Percentiles rank a stretch among this genome's conserved stretches.
Evolutionary conservation across 2,329 filamentous ascomycete species (phyloP).

Genomic region (Apiospora arundinis): DNA sequence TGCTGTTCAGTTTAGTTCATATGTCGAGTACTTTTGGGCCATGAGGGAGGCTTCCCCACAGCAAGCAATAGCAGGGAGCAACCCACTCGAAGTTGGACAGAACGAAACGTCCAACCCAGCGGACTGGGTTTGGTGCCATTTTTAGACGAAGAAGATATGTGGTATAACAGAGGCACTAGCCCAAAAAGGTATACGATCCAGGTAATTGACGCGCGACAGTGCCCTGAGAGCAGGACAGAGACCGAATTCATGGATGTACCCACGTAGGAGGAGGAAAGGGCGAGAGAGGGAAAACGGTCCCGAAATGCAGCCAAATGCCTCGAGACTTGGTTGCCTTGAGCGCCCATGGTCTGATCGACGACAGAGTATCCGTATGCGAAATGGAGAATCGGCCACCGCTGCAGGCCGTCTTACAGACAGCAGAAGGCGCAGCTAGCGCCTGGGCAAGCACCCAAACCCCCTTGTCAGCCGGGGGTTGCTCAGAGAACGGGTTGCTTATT

Average conservation of each 20-base stretch:
- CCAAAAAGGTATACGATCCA: background rate
- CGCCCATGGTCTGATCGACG: constrained; percentile 11
- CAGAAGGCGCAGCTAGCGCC: constrained; percentile 21
- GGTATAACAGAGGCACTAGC: constrained; percentile 12
- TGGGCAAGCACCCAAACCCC: background rate
- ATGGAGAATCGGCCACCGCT: constrained; percentile 11
- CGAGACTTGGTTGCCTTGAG: constrained; percentile 3
- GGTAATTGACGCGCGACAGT: background rate
- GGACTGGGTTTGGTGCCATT: constrained; percentile 11
- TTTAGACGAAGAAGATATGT: background rate
- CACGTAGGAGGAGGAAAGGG: background rate
- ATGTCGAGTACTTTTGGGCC: constrained; percentile 9
- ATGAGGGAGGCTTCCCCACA: background rate
- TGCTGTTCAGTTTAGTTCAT: background rate
- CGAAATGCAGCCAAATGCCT: background rate
- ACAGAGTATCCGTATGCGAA: constrained; percentile 17
- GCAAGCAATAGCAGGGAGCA: background rate
- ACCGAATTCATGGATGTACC: background rate
- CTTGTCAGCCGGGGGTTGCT: constrained; percentile 8
- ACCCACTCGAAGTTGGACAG: constrained; percentile 5
- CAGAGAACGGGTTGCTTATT: background rate
- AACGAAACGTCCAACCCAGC: constrained; percentile 4
- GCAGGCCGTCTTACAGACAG: constrained; percentile 19
- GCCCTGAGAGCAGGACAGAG: constrained; percentile 5
- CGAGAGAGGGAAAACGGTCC: background rate